These are phyloP conservation scores for Chlamydomonas eustigma DNA, from an alignment of 139 green algal genomes.

Conservation along the genomic window DNA sequence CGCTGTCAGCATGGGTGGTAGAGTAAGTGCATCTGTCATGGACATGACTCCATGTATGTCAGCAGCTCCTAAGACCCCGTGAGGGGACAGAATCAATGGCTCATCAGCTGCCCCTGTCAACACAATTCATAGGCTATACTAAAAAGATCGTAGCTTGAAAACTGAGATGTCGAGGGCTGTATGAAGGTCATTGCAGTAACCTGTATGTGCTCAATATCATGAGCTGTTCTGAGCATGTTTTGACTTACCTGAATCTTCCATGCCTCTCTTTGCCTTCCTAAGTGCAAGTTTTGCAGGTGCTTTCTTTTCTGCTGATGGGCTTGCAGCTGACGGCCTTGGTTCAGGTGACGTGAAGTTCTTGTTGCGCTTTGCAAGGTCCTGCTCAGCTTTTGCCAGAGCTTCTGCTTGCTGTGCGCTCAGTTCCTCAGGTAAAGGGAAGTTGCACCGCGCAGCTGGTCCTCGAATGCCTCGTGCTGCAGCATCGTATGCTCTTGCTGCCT, in stretches of 20 bases:
- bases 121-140: too few species aligned
- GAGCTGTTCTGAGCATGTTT: too few species aligned
- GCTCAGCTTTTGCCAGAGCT: not conserved
- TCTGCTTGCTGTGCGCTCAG: slow-evolving; percentile 20
- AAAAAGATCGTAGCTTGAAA: too few species aligned
- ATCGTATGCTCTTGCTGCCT: slow-evolving; percentile 82
- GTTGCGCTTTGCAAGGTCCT: not conserved
- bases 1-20: not conserved
- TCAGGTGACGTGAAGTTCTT: not conserved
- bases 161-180: too few species aligned
- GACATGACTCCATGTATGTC: slow-evolving; percentile 45
- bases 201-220: too few species aligned
- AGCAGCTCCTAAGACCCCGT: slow-evolving; percentile 17
- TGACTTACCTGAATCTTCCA: not conserved
- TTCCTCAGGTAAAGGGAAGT: slow-evolving; percentile 23
- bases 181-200: too few species aligned
- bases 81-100: slow-evolving; percentile 33
- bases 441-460: slow-evolving; percentile 28
- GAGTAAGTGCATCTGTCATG: slow-evolving; percentile 1
- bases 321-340: not conserved
- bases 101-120: slow-evolving; percentile 26
- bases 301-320: not conserved
- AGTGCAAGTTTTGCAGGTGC: not conserved
- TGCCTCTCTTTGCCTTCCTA: not conserved
- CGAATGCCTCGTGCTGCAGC: slow-evolving; percentile 68